phyloP scores from a whole-genome alignment of 1,284 basidiomycete genomes.

The Ceratobasidium theobromae region DNA sequence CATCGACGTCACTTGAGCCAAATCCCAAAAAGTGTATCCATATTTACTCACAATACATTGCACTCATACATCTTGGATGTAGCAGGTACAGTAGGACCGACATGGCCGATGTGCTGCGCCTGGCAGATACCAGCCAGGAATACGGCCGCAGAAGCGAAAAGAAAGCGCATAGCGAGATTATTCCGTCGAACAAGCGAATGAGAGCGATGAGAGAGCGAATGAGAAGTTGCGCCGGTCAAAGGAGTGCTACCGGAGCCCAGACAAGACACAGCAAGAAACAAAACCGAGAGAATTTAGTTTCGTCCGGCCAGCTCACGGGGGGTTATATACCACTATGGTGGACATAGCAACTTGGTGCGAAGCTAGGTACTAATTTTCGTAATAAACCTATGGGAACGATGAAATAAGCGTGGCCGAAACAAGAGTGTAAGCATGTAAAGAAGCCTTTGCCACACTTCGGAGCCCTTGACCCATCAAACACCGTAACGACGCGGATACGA shows the following conservation, averaged over 20 bases:
- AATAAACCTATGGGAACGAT: not conserved
- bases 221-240: conserved; percentile 1
- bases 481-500: too few relatives aligned
- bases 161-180: not conserved
- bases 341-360: not conserved
- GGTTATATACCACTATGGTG: not conserved
- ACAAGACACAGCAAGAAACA: not conserved
- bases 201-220: not conserved
- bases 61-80: conserved; percentile 30
- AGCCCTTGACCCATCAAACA: too few relatives aligned
- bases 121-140: conserved; percentile 17
- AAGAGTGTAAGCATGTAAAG: not conserved
- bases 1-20: not conserved
- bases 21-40: not conserved
- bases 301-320: too few relatives aligned
- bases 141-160: not conserved
- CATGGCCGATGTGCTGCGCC: conserved; percentile 21
- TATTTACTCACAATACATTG: conserved; percentile 15
- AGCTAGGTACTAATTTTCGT: not conserved
- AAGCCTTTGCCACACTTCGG: too few relatives aligned
- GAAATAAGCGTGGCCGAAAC: conserved; percentile 2
- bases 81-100: conserved; percentile 19
- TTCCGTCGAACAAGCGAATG: not conserved
- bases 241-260: conserved; percentile 24
- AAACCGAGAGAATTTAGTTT: not conserved